Evolutionary conservation across 164 flowering plant genomes (phyloP).

Genomic region (Chimonanthus salicifolius): DNA sequence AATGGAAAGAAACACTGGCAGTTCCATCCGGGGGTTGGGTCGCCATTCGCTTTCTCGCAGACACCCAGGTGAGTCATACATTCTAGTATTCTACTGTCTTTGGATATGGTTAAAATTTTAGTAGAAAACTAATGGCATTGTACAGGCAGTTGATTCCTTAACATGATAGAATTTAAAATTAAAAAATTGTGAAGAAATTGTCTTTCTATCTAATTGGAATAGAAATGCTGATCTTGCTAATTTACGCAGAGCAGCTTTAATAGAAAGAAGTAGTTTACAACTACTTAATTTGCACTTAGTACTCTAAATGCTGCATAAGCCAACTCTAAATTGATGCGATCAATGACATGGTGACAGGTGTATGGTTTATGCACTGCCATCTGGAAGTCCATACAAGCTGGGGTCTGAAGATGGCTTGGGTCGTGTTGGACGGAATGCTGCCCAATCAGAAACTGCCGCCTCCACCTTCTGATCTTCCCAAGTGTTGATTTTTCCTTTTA

Average conservation of each 20-base stretch:
- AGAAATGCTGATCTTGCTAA: no score
- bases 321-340: no score
- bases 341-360: slow-evolving; percentile 22
- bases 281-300: no score
- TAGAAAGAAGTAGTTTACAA: no score
- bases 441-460: slow-evolving; percentile 47
- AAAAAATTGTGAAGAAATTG: no score
- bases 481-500: slow-evolving; percentile 25
- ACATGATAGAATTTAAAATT: no score
- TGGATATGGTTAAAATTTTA: no score
- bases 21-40: slow-evolving; percentile 72
- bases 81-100: no score
- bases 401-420: slow-evolving; percentile 61
- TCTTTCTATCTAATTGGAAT: no score
- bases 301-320: not conserved
- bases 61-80: slow-evolving; percentile 44
- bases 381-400: slow-evolving; percentile 54
- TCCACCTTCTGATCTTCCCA: slow-evolving; percentile 59
- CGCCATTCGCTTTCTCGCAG: slow-evolving; percentile 53
- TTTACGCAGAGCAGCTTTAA: no score
- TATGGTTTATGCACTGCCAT: slow-evolving; percentile 72
- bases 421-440: slow-evolving; percentile 40
- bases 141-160: no score
- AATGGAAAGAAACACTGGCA: slow-evolving; percentile 51
- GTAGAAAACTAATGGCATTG: no score